Base-by-base conservation (phyloP, 257 asterid genomes). In the Galeopsis tetrahit region DNA sequence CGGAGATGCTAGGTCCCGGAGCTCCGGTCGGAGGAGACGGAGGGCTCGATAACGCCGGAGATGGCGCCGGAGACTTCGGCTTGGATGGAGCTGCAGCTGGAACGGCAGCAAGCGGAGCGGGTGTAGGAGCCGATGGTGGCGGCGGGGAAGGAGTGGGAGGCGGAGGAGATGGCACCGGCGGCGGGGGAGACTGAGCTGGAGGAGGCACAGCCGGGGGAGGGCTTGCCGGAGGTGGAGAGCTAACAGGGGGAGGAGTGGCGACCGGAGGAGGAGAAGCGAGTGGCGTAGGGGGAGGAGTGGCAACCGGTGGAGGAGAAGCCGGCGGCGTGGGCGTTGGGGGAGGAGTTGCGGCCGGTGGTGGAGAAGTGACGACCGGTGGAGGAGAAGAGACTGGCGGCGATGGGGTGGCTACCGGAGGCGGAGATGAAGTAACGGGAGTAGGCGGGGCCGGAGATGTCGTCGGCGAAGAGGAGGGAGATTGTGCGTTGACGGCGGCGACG, bases 21-120 rank as follows among this genome's bases (percentile, higher is more conserved):
- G 97, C 82, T 62, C 82, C 90, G 7, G 81, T 77, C 0, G 93
- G 88, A 46, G 94, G 89, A 43, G 90, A 69, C 0, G 97, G 91
- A 67, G 96, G 96, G 76, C 96, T 89, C 74, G 28, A 52, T 3
- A 77, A 11, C 35, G 68, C 15, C 28, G 98, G 96, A 3, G 95
- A 81, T 0, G 88, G 84, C 7, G 91, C 79, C 3, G 90, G 86
- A 36, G 93, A 81, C 11, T 77, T 52, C 0, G 86, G 77, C 60
- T 53, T 68, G 2, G 77, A 63, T 6, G 87, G 87, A 34, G 87
- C 79, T 0, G 87, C 85, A 52, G 88, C 86, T 0, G 91, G 95
- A 13, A 68, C 83, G 13, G 86, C 48, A 21, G 86, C 67, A 0
- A 81, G 80, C 5, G 87, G 85, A 11, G 90, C 85, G 0, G 88